Evolutionary conservation across 2,329 filamentous ascomycete species (phyloP), one percentile per base, ranked within the genome.

Genomic region (Cryphonectria nitschkei): DNA sequence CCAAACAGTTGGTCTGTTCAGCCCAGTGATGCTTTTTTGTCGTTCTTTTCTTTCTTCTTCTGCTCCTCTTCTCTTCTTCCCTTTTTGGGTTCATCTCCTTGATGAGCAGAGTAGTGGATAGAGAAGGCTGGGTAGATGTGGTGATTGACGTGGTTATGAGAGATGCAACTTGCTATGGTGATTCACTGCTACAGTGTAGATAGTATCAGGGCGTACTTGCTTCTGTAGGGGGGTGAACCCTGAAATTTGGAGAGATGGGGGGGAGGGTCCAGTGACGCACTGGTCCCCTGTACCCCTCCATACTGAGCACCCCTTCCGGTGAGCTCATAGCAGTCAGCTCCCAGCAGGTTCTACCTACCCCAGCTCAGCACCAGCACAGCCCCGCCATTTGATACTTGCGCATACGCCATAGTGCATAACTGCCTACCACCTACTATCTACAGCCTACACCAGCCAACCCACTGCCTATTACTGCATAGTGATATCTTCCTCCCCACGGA

Each of bases 191-290:
- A 39, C 37, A 39, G 37, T 39, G 37, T 39, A 39, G 8, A 39
- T 39, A 39, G 37, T 39, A 39, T 39, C 37, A 39, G 11, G 37
- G 11, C 11, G 11, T 13, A 39, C 37, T 39, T 50, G 46, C 46
- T 11, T 22, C 22, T n/a, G 11, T 39, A 11, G 9, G 8, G 14
- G 11, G 11, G 54, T 19, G 61, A 64, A 22, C 39, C 61, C 39
- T 64, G 61, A 9, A 32, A 34, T 34, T 60, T 29, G 26, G 26
- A 60, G 56, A 16, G 13, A 37, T 39, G 37, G 37, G 37, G 62
- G 63, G 32, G 65, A 58, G 43, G 69, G 58, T 65, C 69, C 60
- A 68, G 69, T 70, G 65, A 70, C 69, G 69, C 60, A 68, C 37
- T 34, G 46, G 46, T 50, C 37, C 46, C 19, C 46, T 50, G 46